A percentile compares a stretch with the other conserved stretches of the same genome.
These are phyloP conservation scores for Ceratocystis destructans DNA, from an alignment of 2,329 filamentous ascomycete genomes.

Conservation along the genomic window DNA sequence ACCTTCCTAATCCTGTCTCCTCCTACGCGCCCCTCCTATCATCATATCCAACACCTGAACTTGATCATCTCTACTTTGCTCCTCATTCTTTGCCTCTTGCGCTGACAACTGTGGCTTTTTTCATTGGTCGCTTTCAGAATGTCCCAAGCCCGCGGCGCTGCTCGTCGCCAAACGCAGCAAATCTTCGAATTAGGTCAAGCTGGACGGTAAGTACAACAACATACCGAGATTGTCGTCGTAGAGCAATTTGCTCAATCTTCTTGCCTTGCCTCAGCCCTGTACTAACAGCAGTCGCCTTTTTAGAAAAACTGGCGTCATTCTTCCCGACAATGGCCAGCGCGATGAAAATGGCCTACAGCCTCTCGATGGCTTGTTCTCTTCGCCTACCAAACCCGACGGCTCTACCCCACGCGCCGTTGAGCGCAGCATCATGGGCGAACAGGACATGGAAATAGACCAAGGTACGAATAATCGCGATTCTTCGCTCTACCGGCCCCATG, in stretches of 20 bases:
- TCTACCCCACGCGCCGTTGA: constrained; percentile 25
- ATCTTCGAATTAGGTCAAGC: constrained; percentile 26
- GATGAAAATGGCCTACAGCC: constrained; percentile 90
- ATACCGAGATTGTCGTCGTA: neutral
- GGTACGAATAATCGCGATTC: constrained; percentile 18
- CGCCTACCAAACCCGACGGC: constrained; percentile 46
- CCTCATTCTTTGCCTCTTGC: no score
- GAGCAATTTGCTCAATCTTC: neutral
- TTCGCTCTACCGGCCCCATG: neutral
- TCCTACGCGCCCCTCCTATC: neutral
- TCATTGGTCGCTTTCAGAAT: neutral
- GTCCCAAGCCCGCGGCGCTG: constrained; percentile 15
- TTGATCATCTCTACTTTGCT: no score
- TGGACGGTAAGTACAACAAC: constrained; percentile 27
- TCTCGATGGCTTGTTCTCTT: constrained; percentile 77
- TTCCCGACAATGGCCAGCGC: constrained; percentile 64
- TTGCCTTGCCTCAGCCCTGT: constrained; percentile 6
- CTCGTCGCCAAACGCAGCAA: constrained; percentile 16
- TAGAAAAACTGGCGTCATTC: constrained; percentile 78
- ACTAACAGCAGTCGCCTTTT: neutral
- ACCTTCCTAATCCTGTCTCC: neutral
- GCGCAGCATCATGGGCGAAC: constrained; percentile 27
- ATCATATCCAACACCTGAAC: neutral
- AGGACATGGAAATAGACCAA: constrained; percentile 39
- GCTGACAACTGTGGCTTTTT: no score